Conservation (phyloP, 1,284 basidiomycete species). For the Neonothopanus nambi region DNA sequence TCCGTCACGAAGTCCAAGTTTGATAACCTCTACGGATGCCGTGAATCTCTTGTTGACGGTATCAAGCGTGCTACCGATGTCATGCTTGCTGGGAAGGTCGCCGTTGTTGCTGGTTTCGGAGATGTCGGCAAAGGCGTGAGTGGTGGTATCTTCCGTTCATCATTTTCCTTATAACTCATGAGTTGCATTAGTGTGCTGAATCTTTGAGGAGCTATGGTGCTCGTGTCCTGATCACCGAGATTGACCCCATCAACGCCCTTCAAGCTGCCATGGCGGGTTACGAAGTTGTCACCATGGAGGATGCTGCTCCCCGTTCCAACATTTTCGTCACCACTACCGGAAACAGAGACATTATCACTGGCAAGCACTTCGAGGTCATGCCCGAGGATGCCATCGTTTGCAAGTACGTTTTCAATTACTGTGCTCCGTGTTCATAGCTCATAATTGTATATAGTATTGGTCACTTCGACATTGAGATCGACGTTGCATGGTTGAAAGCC, state of each 20-base stretch:
- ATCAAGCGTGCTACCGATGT: slow-evolving; percentile 99
- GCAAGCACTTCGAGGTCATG: slow-evolving; percentile 92
- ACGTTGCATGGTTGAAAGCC: slow-evolving; percentile 97
- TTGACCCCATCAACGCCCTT: slow-evolving; percentile 99
- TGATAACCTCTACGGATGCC: slow-evolving; percentile 95
- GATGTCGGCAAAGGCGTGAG: slow-evolving; percentile 98
- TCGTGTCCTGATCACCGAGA: slow-evolving; percentile 96
- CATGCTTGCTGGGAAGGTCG: slow-evolving; percentile 99
- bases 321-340: slow-evolving; percentile 99
- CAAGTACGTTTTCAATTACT: slow-evolving; percentile 63
- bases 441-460: slow-evolving; percentile 67
- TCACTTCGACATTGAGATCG: slow-evolving; percentile 99
- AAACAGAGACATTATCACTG: slow-evolving; percentile 97
- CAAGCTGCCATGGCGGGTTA: slow-evolving; percentile 99
- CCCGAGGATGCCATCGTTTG: slow-evolving; percentile 98
- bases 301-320: slow-evolving; percentile 86
- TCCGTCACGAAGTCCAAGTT: slow-evolving; percentile 99
- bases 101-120: slow-evolving; percentile 97
- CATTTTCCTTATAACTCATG: slow-evolving; percentile 4
- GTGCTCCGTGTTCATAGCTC: slow-evolving; percentile 5
- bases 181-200: slow-evolving; percentile 81
- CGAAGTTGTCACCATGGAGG: slow-evolving; percentile 99
- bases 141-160: slow-evolving; percentile 23
- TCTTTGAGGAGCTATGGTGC: slow-evolving; percentile 96
- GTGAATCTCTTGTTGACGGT: slow-evolving; percentile 99